phyloP scores from a whole-genome alignment of 2,329 filamentous ascomycete species.

The Aspergillus chevalieri region DNA sequence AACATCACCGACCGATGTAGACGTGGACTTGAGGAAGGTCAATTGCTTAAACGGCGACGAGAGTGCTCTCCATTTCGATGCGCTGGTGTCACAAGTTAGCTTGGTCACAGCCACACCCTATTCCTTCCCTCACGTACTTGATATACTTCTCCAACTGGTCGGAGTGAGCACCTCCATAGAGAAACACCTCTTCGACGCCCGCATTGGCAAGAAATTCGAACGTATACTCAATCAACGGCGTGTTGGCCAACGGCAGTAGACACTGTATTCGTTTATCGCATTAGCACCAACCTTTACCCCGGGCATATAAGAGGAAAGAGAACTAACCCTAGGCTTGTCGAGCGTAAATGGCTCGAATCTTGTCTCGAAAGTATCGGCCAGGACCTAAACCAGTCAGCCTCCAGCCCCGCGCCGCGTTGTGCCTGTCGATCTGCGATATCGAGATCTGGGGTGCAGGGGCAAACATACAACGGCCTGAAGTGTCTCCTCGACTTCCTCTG shows the following conservation, averaged over 20 bases:
- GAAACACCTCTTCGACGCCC: conserved; percentile 86
- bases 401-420: not conserved
- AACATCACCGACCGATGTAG: conserved; percentile 83
- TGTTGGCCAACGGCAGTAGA: conserved; percentile 86
- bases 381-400: conserved; percentile 51
- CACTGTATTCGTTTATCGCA: conserved; percentile 52
- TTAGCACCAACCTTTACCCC: not conserved
- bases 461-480: conserved; percentile 56
- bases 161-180: conserved; percentile 84
- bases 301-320: not conserved
- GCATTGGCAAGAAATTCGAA: conserved; percentile 93
- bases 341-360: conserved; percentile 84
- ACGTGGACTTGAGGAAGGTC: conserved; percentile 80
- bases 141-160: conserved; percentile 85
- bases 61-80: conserved; percentile 66
- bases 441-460: not conserved
- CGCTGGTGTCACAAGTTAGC: conserved; percentile 29
- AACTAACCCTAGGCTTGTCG: conserved; percentile 73
- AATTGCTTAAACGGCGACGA: conserved; percentile 76
- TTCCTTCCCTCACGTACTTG: conserved; percentile 37
- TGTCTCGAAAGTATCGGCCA: conserved; percentile 92
- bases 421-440: not conserved
- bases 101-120: not conserved
- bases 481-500: conserved; percentile 57
- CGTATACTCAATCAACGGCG: conserved; percentile 93